Percentiles rank a stretch among this genome's conserved stretches.
phyloP scores from a whole-genome alignment of 352 stramenopile species.

The Stramenopiles sp. region DNA sequence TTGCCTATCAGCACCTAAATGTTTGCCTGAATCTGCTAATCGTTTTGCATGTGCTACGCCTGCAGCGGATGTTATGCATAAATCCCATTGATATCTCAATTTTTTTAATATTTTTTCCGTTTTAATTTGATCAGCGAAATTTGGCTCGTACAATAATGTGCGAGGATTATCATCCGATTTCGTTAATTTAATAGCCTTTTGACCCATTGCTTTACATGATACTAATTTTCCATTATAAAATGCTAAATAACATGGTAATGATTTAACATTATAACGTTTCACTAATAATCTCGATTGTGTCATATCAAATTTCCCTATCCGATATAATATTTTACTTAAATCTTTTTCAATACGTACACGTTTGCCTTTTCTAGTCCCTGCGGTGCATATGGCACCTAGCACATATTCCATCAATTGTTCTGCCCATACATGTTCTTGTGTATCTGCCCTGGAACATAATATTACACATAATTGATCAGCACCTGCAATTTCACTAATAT shows the following conservation, averaged over 20 bases:
- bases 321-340: conserved; percentile 22
- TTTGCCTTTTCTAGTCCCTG: conserved; percentile 1
- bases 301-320: conserved; percentile 45
- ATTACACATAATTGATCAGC: conserved; percentile 26
- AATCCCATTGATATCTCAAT: conserved; percentile 40
- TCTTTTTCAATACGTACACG: conserved; percentile 3
- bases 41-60: not conserved
- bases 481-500: conserved; percentile 24
- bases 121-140: conserved; percentile 16
- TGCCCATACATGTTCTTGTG: conserved; percentile 12
- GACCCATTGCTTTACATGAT: conserved; percentile 36
- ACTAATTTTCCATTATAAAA: conserved; percentile 41
- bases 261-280: conserved; percentile 40
- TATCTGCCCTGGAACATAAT: not conserved
- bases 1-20: not conserved
- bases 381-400: conserved; percentile 18
- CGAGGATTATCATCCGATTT: not conserved
- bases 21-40: not conserved
- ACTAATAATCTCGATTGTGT: conserved; percentile 32
- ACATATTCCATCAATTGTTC: not conserved
- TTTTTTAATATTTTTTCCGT: conserved; percentile 37
- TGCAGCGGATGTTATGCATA: conserved; percentile 24
- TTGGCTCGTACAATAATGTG: not conserved
- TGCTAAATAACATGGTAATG: conserved; percentile 45
- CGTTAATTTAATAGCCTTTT: conserved; percentile 13